Conservation (phyloP, 106 monocot genomes). For the Posidonia australis region DNA sequence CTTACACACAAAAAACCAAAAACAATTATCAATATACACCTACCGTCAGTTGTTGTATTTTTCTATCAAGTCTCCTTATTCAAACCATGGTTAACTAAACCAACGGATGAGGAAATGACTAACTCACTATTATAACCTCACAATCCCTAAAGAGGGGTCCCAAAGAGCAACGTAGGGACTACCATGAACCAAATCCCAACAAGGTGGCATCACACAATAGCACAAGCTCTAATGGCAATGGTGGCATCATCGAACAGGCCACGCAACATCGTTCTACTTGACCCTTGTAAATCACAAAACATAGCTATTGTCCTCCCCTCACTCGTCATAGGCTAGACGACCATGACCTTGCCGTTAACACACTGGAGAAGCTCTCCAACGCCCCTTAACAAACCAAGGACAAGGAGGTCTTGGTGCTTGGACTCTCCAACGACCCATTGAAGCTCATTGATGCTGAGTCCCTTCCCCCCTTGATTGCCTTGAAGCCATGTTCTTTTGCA, state of each 20-base stretch:
- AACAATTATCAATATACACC: no score
- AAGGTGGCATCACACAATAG: not conserved
- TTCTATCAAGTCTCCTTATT: no score
- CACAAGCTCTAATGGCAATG: slow-evolving; percentile 3
- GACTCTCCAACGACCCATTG: slow-evolving; percentile 44
- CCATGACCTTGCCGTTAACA: slow-evolving; percentile 40
- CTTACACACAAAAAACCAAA: no score
- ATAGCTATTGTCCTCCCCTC: slow-evolving; percentile 69
- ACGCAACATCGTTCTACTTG: slow-evolving; percentile 56
- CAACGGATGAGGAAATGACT: no score
- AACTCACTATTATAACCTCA: no score
- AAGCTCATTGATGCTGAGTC: slow-evolving; percentile 63
- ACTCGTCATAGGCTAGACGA: slow-evolving; percentile 46
- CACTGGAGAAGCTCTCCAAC: slow-evolving; percentile 66
- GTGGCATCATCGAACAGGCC: slow-evolving; percentile 2
- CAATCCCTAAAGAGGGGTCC: no score
- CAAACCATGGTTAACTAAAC: no score
- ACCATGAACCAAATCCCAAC: slow-evolving; percentile 18
- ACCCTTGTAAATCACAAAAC: slow-evolving; percentile 91
- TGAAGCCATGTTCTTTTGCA: slow-evolving; percentile 61
- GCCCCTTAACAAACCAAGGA: slow-evolving; percentile 41
- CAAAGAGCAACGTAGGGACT: no score
- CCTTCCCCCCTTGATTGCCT: slow-evolving; percentile 47
- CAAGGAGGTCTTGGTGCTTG: slow-evolving; percentile 31
- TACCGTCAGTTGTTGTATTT: no score